phyloP scores from a whole-genome alignment of 2,329 filamentous ascomycete genomes.

The Teratosphaeria epicoccoides region DNA sequence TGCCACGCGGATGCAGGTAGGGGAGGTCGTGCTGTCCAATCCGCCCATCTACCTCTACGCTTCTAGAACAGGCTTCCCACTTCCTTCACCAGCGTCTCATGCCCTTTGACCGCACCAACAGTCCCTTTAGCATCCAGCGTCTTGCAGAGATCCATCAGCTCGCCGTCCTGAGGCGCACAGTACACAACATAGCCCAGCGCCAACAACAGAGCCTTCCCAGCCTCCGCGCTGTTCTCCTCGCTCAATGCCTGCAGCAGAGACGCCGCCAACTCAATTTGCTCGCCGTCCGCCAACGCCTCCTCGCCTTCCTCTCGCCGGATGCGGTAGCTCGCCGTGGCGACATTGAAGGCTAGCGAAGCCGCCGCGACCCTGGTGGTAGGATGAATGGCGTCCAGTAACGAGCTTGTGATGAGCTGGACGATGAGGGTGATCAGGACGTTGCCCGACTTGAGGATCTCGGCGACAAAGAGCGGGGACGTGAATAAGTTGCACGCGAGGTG shows the following conservation, averaged over 20 bases:
- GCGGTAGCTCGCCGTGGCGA: constrained; percentile 60
- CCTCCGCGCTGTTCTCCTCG: constrained; percentile 46
- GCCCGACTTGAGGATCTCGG: constrained; percentile 18
- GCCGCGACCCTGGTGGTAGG: constrained; percentile 69
- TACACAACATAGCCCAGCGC: constrained; percentile 69
- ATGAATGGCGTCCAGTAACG: constrained; percentile 67
- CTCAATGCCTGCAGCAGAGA: constrained; percentile 65
- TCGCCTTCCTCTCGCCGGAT: constrained; percentile 47
- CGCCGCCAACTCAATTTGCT: constrained; percentile 72
- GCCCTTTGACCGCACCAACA: constrained; percentile 36
- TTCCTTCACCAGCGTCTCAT: constrained; percentile 25
- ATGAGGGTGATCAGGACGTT: constrained; percentile 29
- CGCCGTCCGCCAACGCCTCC: constrained; percentile 53
- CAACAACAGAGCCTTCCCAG: constrained; percentile 64
- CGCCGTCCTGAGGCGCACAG: constrained; percentile 56
- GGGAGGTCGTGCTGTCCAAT: neutral
- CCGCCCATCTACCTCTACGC: neutral
- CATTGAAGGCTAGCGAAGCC: constrained; percentile 72
- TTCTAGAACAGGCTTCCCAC: constrained; percentile 17
- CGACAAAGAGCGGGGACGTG: constrained; percentile 58
- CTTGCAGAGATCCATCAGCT: constrained; percentile 67
- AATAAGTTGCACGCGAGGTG: constrained; percentile 83
- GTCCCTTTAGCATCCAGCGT: constrained; percentile 64
- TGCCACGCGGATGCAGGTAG: too few relatives aligned
- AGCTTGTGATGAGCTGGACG: constrained; percentile 61